These are phyloP conservation scores for Bolboschoenoplectus hybrid DNA, from an alignment of 202 grass and related monocot species.

Conservation along the genomic window DNA sequence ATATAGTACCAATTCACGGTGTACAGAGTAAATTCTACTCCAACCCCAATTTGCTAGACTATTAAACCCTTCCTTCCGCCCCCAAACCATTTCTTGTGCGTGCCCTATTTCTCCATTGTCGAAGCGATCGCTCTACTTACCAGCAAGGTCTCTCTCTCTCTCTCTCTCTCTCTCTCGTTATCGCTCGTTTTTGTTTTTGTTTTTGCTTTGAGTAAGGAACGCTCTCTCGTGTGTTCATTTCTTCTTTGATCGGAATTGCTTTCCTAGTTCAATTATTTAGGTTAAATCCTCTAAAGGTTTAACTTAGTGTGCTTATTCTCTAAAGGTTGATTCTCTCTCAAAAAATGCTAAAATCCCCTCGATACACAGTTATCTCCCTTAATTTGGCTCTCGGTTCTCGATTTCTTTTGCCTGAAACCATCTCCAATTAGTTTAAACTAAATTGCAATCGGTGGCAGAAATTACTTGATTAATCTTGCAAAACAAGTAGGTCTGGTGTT, in stretches of 20 bases:
- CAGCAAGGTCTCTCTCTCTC: conserved; percentile 6
- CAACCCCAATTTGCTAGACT: not conserved
- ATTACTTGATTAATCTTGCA: not conserved
- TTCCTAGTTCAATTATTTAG: not conserved
- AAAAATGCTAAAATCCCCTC: not conserved
- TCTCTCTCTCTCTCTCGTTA: not conserved
- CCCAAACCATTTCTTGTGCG: not conserved
- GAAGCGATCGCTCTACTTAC: not conserved
- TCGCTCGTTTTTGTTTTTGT: too few relatives aligned
- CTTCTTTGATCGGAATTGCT: not conserved
- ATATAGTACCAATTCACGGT: not conserved
- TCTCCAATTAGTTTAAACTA: not conserved
- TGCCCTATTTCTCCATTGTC: conserved; percentile 36
- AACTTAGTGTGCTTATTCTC: not conserved
- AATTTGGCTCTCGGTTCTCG: not conserved
- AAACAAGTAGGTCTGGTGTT: not conserved
- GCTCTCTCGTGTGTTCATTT: not conserved
- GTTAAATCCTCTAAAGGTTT: not conserved
- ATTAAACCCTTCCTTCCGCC: conserved; percentile 12
- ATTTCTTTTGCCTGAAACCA: not conserved
- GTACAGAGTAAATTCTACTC: not conserved
- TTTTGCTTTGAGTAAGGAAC: not conserved
- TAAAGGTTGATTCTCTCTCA: not conserved
- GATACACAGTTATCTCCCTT: not conserved
- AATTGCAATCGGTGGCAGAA: not conserved